Percentiles rank a stretch among this genome's conserved stretches.
Evolutionary conservation across 805 yeast genomes (phyloP).

Genomic region (fission yeast (Schizosaccharomyces pombe)): DNA sequence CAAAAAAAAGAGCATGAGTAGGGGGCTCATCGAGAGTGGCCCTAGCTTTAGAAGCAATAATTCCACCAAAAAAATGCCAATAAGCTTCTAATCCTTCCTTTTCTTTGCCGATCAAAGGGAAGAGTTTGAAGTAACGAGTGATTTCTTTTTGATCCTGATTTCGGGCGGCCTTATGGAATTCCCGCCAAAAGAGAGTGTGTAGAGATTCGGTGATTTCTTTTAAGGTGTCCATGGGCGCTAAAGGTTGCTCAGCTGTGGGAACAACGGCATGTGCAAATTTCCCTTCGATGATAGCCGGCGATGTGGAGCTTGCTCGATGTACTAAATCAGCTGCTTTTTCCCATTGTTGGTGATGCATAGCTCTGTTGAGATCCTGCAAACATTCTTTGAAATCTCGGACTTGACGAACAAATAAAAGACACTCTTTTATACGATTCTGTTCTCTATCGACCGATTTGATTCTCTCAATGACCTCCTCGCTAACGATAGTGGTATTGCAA

Average conservation of each 20-base stretch:
- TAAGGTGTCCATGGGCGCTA: constrained; percentile 38
- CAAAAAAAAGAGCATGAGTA: constrained; percentile 14
- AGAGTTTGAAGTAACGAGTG: constrained; percentile 60
- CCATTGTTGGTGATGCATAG: constrained; percentile 50
- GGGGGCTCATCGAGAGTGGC: constrained; percentile 14
- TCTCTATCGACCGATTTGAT: constrained; percentile 52
- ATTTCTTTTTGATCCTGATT: constrained; percentile 41
- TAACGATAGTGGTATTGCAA: constrained; percentile 37
- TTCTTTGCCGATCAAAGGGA: constrained; percentile 62
- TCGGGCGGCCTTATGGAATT: constrained; percentile 49
- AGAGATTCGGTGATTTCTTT: constrained; percentile 36
- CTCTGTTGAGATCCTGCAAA: constrained; percentile 39
- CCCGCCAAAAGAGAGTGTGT: constrained; percentile 29
- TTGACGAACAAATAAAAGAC: constrained; percentile 39
- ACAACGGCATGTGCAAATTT: constrained; percentile 57
- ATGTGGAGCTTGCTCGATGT: constrained; percentile 27
- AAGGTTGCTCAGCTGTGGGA: constrained; percentile 72
- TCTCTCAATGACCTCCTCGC: constrained; percentile 41
- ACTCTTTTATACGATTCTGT: constrained; percentile 34
- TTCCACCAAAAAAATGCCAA: constrained; percentile 64
- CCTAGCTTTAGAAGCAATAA: constrained; percentile 59
- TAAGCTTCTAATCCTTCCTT: constrained; percentile 55
- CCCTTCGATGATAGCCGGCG: constrained; percentile 31
- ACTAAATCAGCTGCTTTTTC: constrained; percentile 46
- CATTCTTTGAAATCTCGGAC: constrained; percentile 44